Evolutionary conservation across 345 rosid species (phyloP), one percentile per base, ranked within the genome.

Genomic region (Noccaea caerulescens): DNA sequence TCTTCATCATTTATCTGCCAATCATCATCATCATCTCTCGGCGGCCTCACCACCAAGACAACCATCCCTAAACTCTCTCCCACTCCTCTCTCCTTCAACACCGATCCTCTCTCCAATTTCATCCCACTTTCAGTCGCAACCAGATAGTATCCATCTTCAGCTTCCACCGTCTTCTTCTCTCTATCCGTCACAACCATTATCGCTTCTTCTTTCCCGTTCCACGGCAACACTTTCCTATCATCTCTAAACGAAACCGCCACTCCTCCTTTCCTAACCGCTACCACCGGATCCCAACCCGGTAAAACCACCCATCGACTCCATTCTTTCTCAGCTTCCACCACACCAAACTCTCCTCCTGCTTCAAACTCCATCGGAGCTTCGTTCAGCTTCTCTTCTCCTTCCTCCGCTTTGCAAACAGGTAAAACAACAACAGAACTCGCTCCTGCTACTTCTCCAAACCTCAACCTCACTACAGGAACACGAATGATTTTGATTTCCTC

Each of bases 281-380:
- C 45, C 5, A 89, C 55, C 0, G 95, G 89, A 33, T 63, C 80
- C 97, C 98, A 93, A 5, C 88, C 73, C 0, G 98, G 98, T 63
- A 93, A 72, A 37, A 86, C 97, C 58, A 86, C 87, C 98, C 98
- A 93, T 56, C 91, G 80, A 10, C 80, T 66, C 98, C 97, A 93
- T n/a, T 79, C 89, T 58, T 87, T 89, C 63, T 91, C 97, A 0
- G 96, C 87, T 66, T 68, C 94, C 75, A 93, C 96, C 12, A 89
- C 79, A 1, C 95, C 86, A 37, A 93, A 93, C 25, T 85, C 91
- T 23, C 96, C 98, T 44, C 80, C 78, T 10, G 67, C 72, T 71
- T 44, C 76, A 58, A 83, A 79, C 58, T 77, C 82, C 81, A 79
- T 80, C 2, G 97, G 97, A 7, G 93, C 97, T 72, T 87, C 90